phyloP scores from a whole-genome alignment of 176 grass and related monocot genomes.

The Thalia dealbata region DNA sequence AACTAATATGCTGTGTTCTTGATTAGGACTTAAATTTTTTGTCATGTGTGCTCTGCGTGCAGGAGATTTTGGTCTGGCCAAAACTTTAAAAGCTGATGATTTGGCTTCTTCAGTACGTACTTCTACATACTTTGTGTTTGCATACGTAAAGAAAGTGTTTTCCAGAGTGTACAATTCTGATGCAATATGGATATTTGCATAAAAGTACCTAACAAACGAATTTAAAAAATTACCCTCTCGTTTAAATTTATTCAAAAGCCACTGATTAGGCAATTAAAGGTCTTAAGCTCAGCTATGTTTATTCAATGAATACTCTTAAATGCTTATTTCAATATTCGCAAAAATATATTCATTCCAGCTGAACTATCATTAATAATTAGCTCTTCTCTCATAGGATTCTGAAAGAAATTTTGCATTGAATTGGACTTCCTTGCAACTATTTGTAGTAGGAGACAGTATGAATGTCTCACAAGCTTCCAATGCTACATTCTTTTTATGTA shows the following conservation, averaged over 20 bases:
- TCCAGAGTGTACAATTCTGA: not conserved
- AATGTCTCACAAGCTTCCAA: not conserved
- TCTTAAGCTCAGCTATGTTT: not conserved
- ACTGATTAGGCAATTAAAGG: not conserved
- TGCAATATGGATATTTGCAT: not conserved
- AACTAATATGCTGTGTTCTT: not conserved
- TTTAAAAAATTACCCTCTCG: no score
- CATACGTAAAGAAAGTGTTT: not conserved
- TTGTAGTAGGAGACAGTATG: not conserved
- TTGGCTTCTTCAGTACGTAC: constrained; percentile 79
- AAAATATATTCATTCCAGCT: not conserved
- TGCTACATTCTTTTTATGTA: not conserved
- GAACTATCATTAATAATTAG: not conserved
- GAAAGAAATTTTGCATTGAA: not conserved
- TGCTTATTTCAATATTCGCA: not conserved
- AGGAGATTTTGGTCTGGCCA: constrained; percentile 99
- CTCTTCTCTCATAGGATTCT: not conserved
- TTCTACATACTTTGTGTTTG: constrained; percentile 1
- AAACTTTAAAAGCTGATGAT: constrained; percentile 95
- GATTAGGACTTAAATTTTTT: not conserved
- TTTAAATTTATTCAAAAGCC: no score
- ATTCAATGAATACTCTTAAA: not conserved
- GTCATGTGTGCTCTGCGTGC: constrained; percentile 22
- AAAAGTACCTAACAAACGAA: no score
- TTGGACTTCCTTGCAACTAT: not conserved